Evolutionary conservation across 331 rosid genomes (phyloP).

Genomic region (Cydonia oblonga): DNA sequence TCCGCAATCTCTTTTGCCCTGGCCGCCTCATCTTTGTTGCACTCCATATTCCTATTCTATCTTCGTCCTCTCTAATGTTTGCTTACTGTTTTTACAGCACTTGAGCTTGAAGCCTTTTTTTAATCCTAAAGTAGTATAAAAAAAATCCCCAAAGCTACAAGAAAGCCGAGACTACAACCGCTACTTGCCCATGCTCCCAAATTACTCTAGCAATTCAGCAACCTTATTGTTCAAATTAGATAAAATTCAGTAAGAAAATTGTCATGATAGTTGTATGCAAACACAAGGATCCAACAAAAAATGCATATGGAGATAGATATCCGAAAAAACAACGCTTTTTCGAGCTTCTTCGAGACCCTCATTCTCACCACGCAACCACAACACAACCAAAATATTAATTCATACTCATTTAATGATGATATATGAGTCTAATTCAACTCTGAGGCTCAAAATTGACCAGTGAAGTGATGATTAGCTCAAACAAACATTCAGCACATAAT

Average conservation of each 20-base stretch:
- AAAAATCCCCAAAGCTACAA: too few relatives aligned
- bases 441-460: background rate
- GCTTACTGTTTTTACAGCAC: background rate
- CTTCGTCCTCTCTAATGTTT: background rate
- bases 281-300: background rate
- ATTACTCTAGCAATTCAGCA: slow-evolving; percentile 2
- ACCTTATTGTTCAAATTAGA: background rate
- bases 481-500: background rate
- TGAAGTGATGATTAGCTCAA: background rate
- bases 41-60: slow-evolving; percentile 20
- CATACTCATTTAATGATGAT: background rate
- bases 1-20: slow-evolving; percentile 38
- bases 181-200: too few relatives aligned
- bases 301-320: background rate
- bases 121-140: too few relatives aligned
- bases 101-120: too few relatives aligned
- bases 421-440: background rate
- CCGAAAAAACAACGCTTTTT: background rate
- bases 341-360: background rate
- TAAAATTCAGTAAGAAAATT: background rate
- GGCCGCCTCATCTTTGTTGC: slow-evolving; percentile 35
- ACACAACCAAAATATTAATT: background rate
- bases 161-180: too few relatives aligned
- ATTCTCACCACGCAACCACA: background rate
- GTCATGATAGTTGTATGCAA: background rate